These are phyloP conservation scores for Ehretia macrophylla DNA, from an alignment of 257 asterid species.

Conservation along the genomic window DNA sequence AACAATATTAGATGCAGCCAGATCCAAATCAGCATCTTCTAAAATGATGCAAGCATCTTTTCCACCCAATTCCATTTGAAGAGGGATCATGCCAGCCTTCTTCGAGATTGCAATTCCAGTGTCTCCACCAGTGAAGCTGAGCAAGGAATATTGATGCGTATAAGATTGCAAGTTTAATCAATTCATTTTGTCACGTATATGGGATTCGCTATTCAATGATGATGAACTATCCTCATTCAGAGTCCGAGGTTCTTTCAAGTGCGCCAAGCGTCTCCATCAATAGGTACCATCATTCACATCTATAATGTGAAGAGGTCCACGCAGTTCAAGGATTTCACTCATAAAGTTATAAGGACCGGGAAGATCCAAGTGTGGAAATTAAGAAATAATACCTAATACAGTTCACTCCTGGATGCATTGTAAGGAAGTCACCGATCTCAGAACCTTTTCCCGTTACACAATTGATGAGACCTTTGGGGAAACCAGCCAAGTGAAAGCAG, in stretches of 20 bases:
- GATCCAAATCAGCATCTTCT: conserved; percentile 91
- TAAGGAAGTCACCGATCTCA: conserved; percentile 85
- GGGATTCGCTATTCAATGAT: too few species aligned
- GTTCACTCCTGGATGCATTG: conserved; percentile 89
- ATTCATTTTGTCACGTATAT: too few species aligned
- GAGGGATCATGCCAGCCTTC: conserved; percentile 96
- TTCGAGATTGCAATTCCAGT: conserved; percentile 87
- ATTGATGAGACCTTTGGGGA: conserved; percentile 85
- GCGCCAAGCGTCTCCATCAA: too few species aligned
- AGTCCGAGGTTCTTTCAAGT: too few species aligned
- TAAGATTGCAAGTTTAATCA: too few species aligned
- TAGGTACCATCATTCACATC: too few species aligned
- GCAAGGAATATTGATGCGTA: too few species aligned
- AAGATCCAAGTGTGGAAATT: too few species aligned
- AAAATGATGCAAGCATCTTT: conserved; percentile 98
- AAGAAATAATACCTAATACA: conserved; percentile 88
- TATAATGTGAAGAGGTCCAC: too few species aligned
- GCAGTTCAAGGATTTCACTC: too few species aligned
- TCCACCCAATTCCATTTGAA: conserved; percentile 97
- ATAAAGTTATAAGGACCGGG: too few species aligned
- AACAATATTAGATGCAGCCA: conserved; percentile 73
- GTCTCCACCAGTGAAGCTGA: conserved; percentile 94
- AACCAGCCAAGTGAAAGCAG: conserved; percentile 85
- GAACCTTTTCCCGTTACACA: conserved; percentile 89
- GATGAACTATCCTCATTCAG: too few species aligned